These are phyloP conservation scores for Kentomonas sorsogonicus DNA, from an alignment of 208 protist genomes.

Conservation along the genomic window DNA sequence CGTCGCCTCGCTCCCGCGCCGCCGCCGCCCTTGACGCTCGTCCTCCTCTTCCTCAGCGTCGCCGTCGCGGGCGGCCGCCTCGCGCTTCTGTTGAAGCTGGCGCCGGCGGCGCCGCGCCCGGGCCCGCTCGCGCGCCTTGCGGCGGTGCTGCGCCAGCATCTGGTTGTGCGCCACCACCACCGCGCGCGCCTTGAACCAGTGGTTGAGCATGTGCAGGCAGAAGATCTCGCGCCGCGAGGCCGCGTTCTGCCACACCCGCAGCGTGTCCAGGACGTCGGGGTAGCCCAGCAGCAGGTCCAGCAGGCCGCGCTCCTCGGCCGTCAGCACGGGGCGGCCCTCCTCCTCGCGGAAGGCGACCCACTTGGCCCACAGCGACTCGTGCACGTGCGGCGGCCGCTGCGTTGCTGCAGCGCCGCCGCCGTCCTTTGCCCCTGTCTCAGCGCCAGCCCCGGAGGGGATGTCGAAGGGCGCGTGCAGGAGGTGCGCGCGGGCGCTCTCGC, in stretches of 20 bases:
- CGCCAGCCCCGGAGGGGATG: not conserved
- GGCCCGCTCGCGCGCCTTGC: constrained; percentile 5
- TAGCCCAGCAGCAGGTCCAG: constrained; percentile 74
- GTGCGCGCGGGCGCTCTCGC: constrained; percentile 31
- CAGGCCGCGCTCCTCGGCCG: constrained; percentile 61
- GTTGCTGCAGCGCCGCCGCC: no score
- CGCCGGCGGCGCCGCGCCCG: constrained; percentile 3
- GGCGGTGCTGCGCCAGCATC: constrained; percentile 31
- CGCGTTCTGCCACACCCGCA: constrained; percentile 70
- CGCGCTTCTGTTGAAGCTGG: constrained; percentile 1
- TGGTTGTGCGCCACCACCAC: constrained; percentile 70
- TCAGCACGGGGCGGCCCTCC: constrained; percentile 29
- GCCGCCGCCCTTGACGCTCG: not conserved
- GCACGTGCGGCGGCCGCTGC: constrained; percentile 42
- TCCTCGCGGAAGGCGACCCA: constrained; percentile 48
- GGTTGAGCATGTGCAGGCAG: constrained; percentile 69
- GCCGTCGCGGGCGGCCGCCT: no score
- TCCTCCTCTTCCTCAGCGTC: constrained; percentile 1
- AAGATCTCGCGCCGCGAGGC: constrained; percentile 64
- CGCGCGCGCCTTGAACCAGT: constrained; percentile 82
- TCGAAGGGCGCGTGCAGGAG: constrained; percentile 57
- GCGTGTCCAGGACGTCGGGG: constrained; percentile 68
- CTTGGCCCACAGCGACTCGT: constrained; percentile 62
- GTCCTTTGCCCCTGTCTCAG: not conserved
- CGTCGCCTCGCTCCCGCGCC: no score